Evolutionary conservation across 805 yeast species (phyloP), one percentile per base, ranked within the genome.

Genomic region (Saccharomyces jurei): DNA sequence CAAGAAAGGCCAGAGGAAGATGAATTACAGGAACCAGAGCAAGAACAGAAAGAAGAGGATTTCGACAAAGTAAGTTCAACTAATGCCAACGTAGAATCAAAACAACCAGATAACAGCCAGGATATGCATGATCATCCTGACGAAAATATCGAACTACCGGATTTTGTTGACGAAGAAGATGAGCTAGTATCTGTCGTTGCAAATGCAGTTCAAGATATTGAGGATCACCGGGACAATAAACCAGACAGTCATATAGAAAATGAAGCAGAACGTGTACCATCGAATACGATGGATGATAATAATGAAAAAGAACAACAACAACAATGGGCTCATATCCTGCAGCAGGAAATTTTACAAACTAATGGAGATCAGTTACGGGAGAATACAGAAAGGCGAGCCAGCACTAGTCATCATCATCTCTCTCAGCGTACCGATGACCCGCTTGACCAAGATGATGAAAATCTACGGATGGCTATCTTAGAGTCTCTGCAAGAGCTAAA

Each of bases 121-220:
- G 51, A 49, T 10, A 47, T 41, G n/a, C 44, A 51, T 14, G 27
- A n/a, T 13, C 46, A 50, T 27, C 32, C 36, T 17, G 53, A 54
- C 48, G 57, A 52, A 1, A 57, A 56, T 32, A 54, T 53, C 8
- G 61, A 62, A n/a, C 44, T 63, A n/a, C 68, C 66, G 1, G 60
- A 59, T 46, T 61, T 65, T 44, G 64, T 54, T 6, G 60, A 59
- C 17, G 61, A 57, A 9, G 75, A 69, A 46, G 68, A 62, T 29
- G 75, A 71, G 56, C 56, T 74, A 28, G 76, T 71, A 22, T 68
- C 71, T 22, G 74, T 71, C 17, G 77, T 73, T 3, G 72, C 74
- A 21, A 72, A 67, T 57, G 78, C 78, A 2, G 72, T 74, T 31
- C 65, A 67, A 13, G 55, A 57, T 41, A 61, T 67, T 56, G 61